Conservation (phyloP, 139 green algal genomes). For the Closterium sp. region DNA sequence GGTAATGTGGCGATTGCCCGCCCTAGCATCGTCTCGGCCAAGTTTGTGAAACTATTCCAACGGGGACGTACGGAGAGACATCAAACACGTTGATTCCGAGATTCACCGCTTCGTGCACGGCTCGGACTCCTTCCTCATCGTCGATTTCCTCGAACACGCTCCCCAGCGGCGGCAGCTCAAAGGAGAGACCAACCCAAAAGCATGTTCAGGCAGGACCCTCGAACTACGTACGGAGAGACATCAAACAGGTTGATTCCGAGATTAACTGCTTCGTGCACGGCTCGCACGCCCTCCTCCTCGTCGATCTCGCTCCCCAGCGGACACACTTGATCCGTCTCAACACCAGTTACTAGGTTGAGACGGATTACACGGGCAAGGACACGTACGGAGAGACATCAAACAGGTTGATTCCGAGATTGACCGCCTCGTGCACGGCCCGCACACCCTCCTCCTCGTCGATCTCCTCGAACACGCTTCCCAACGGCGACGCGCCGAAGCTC, state of each 20-base stretch:
- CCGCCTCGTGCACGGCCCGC: slow-evolving; percentile 75
- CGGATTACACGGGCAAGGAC: no score
- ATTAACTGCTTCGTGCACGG: slow-evolving; percentile 73
- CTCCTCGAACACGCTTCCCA: slow-evolving; percentile 80
- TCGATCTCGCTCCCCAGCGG: slow-evolving; percentile 79
- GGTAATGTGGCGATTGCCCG: slow-evolving; percentile 72
- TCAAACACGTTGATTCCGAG: no score
- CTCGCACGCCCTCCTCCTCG: slow-evolving; percentile 65
- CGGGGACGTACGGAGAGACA: no score
- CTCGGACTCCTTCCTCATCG: no score
- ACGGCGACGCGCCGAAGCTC: slow-evolving; percentile 86
- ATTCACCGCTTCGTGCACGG: no score
- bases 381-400: slow-evolving; percentile 88
- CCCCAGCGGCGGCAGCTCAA: no score
- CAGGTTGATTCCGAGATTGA: slow-evolving; percentile 86
- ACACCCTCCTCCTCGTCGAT: slow-evolving; percentile 70
- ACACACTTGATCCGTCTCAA: no score
- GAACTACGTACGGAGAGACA: slow-evolving; percentile 70
- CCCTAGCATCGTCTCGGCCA: no score
- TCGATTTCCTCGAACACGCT: no score
- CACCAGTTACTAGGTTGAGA: slow-evolving; percentile 59
- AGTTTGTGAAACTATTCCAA: no score
- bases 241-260: slow-evolving; percentile 95
- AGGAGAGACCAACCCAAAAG: no score
- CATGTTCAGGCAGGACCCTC: no score